Conservation (phyloP, 2,329 filamentous ascomycete genomes). For the Didymella pomorum region DNA sequence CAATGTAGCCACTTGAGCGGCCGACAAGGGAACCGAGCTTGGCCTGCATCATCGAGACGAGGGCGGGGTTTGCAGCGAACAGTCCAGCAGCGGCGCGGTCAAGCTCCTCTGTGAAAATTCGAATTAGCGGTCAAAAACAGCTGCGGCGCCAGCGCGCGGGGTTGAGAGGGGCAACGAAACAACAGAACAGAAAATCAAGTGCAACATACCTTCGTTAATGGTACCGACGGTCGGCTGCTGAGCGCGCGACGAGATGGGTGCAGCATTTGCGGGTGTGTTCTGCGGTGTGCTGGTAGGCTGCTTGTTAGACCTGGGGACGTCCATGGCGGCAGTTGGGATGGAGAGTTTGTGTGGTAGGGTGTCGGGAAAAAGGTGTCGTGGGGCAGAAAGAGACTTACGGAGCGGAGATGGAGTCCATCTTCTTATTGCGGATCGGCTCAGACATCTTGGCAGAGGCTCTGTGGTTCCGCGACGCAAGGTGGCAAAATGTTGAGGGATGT, state of each 20-base stretch:
- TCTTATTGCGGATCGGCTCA: constrained; percentile 73
- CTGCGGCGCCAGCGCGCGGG: constrained; percentile 36
- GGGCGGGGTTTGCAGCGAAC: constrained; percentile 92
- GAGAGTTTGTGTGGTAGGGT: constrained; percentile 28
- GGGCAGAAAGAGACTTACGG: constrained; percentile 63
- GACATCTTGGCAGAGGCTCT: constrained; percentile 61
- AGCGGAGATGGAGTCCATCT: constrained; percentile 66
- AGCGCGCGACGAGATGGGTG: constrained; percentile 96
- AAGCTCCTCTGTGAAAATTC: constrained; percentile 75
- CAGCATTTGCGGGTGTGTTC: constrained; percentile 95
- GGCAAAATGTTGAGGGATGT: constrained; percentile 44
- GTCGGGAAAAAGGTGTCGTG: constrained; percentile 36
- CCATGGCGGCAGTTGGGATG: constrained; percentile 34
- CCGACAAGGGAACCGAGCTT: constrained; percentile 93
- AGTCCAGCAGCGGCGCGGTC: constrained; percentile 90
- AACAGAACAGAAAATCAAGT: constrained; percentile 13
- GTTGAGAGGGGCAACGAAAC: constrained; percentile 38
- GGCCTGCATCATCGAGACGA: constrained; percentile 97
- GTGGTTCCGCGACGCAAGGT: constrained; percentile 37
- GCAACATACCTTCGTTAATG: constrained; percentile 88
- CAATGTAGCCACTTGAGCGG: constrained; percentile 95
- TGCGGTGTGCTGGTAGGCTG: constrained; percentile 80
- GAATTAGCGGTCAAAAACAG: constrained; percentile 49
- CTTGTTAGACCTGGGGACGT: constrained; percentile 47
- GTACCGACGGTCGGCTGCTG: constrained; percentile 93